Conservation (phyloP, 2,329 filamentous ascomycete genomes). For the Byssoonygena ceratinophila region DNA sequence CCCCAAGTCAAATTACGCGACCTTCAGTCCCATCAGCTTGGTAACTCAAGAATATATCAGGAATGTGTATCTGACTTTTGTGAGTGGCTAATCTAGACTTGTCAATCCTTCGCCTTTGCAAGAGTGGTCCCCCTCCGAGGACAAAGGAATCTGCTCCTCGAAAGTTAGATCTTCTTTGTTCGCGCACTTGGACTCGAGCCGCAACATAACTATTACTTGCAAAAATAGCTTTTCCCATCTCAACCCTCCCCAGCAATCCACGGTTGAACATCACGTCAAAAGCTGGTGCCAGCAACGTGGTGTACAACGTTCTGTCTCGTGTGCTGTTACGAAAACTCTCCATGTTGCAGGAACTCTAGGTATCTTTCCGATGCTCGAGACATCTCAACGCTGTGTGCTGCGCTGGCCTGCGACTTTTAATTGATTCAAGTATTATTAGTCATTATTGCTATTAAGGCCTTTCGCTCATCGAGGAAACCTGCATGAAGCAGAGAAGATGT, state of each 20-base stretch:
- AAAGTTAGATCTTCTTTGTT: conserved; percentile 9
- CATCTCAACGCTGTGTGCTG: neutral
- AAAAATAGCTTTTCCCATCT: conserved; percentile 1
- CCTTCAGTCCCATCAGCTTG: conserved; percentile 3
- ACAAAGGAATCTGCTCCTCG: conserved; percentile 11
- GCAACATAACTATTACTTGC: neutral
- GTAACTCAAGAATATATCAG: conserved; percentile 6
- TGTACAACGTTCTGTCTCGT: conserved; percentile 4
- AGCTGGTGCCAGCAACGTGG: conserved; percentile 9
- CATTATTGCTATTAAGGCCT: neutral
- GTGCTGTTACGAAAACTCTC: neutral
- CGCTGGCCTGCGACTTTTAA: neutral
- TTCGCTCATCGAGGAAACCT: conserved; percentile 1
- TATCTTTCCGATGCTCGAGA: no score
- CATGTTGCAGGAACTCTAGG: neutral
- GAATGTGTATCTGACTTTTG: conserved; percentile 4
- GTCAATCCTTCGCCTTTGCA: neutral
- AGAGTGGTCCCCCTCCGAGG: neutral
- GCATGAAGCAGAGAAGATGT: conserved; percentile 6
- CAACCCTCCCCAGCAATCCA: neutral
- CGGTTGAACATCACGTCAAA: conserved; percentile 6
- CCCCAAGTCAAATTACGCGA: neutral
- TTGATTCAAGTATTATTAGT: neutral
- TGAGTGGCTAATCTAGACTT: conserved; percentile 5
- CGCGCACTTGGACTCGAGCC: neutral